Evolutionary conservation across 768 basidiomycete genomes (phyloP).

Genomic region (Melanogaster broomeanus): DNA sequence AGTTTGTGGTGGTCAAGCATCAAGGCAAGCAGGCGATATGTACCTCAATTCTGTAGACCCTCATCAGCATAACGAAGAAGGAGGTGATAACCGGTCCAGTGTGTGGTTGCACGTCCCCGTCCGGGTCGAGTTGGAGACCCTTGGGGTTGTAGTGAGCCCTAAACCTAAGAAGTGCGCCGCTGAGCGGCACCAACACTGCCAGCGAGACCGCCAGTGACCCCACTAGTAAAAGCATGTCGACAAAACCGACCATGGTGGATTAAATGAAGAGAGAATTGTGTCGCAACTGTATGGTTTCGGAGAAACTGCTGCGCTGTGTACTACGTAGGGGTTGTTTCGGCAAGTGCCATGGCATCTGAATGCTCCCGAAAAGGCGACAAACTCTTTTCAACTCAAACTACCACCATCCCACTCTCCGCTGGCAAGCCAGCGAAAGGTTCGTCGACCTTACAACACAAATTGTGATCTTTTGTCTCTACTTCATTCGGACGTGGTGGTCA

Average conservation of each 20-base stretch:
- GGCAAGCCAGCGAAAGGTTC: neutral
- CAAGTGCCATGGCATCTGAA: conserved; percentile 26
- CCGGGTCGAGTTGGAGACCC: conserved; percentile 76
- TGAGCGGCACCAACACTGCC: conserved; percentile 59
- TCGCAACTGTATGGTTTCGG: neutral
- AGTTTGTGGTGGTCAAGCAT: neutral
- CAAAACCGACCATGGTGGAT: conserved; percentile 35
- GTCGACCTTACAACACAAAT: neutral
- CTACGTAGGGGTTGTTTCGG: conserved; percentile 21
- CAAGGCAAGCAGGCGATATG: conserved; percentile 10
- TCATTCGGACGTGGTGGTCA: neutral
- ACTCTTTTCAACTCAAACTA: conserved; percentile 34
- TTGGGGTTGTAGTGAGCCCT: conserved; percentile 87
- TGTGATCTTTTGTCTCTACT: neutral
- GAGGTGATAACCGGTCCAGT: conserved; percentile 77
- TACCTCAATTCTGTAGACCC: conserved; percentile 77
- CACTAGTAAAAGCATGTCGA: conserved; percentile 42
- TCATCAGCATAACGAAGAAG: conserved; percentile 70
- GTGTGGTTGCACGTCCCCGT: conserved; percentile 74
- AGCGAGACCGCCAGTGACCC: conserved; percentile 53
- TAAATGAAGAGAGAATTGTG: neutral
- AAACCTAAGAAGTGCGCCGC: conserved; percentile 72
- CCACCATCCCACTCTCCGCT: conserved; percentile 19
- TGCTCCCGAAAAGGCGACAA: conserved; percentile 18
- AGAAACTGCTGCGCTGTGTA: conserved; percentile 8